These are phyloP conservation scores for Macrolepiota dolichaula DNA, from an alignment of 768 basidiomycete species.

Conservation along the genomic window DNA sequence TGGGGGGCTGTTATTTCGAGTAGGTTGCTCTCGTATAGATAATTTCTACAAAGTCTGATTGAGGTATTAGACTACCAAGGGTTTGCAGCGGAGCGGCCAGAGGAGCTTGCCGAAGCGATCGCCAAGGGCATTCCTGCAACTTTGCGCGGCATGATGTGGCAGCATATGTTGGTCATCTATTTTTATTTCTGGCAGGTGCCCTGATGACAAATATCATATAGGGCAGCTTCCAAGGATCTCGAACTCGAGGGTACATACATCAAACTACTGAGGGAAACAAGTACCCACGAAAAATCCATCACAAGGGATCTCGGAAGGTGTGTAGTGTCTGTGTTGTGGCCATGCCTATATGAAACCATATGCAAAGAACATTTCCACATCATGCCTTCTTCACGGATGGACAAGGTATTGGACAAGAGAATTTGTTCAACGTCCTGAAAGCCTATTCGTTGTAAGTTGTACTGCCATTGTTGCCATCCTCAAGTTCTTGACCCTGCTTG, in stretches of 20 bases:
- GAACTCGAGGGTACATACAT: conserved; percentile 84
- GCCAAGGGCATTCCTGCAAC: conserved; percentile 88
- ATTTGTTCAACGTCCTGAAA: conserved; percentile 95
- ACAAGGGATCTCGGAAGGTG: conserved; percentile 86
- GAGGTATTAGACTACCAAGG: conserved; percentile 70
- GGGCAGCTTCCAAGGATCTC: conserved; percentile 91
- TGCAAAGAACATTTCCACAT: conserved; percentile 85
- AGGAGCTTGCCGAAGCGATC: conserved; percentile 83
- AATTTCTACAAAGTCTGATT: background rate
- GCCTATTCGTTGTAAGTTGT: conserved; percentile 84
- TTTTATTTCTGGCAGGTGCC: conserved; percentile 4
- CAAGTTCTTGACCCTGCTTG: background rate
- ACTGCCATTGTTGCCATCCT: background rate
- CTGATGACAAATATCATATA: conserved; percentile 25
- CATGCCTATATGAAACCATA: conserved; percentile 7
- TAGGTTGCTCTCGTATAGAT: conserved; percentile 21
- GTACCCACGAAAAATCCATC: conserved; percentile 92
- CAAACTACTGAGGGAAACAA: conserved; percentile 74
- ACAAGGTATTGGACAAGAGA: conserved; percentile 94
- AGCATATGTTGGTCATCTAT: conserved; percentile 65
- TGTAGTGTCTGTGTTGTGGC: conserved; percentile 12
- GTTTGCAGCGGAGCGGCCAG: conserved; percentile 77
- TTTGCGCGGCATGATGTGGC: conserved; percentile 94
- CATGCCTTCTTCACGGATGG: conserved; percentile 95
- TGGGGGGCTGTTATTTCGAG: conserved; percentile 95